A percentile compares a stretch with the other conserved stretches of the same genome.
These are phyloP conservation scores for Bocquillonia castaneifolia DNA, from an alignment of 441 rosid species.

Conservation along the genomic window DNA sequence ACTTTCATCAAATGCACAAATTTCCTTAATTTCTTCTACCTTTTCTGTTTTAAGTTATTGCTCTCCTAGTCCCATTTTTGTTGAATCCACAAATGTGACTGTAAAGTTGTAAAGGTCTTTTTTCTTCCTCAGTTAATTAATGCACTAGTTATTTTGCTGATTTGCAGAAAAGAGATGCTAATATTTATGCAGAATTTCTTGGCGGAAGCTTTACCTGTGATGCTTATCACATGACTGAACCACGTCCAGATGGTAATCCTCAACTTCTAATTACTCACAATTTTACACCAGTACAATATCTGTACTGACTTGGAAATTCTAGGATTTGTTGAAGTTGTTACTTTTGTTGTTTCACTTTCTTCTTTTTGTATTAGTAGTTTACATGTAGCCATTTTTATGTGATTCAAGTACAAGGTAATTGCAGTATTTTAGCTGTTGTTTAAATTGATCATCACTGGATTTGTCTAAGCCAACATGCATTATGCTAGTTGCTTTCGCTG, in stretches of 20 bases:
- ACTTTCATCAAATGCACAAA: not conserved
- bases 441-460: not conserved
- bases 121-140: not conserved
- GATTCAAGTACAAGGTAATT: not conserved
- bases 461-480: not conserved
- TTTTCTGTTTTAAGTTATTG: not conserved
- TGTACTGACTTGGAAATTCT: not conserved
- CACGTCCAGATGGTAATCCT: constrained; percentile 82
- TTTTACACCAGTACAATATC: not conserved
- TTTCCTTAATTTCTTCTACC: not conserved
- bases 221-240: constrained; percentile 98
- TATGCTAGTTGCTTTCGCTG: not conserved
- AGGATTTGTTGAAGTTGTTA: not conserved
- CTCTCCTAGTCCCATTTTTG: not conserved
- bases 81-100: not conserved
- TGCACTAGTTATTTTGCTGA: constrained; percentile 10
- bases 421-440: not conserved
- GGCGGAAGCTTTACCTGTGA: constrained; percentile 97
- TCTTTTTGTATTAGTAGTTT: not conserved
- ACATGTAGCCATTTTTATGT: not conserved
- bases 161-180: constrained; percentile 84
- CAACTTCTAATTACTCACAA: constrained; percentile 7
- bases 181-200: constrained; percentile 83
- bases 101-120: not conserved
- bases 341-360: not conserved